phyloP scores from a whole-genome alignment of 176 grass and related monocot species.

The Zoysia japonica region DNA sequence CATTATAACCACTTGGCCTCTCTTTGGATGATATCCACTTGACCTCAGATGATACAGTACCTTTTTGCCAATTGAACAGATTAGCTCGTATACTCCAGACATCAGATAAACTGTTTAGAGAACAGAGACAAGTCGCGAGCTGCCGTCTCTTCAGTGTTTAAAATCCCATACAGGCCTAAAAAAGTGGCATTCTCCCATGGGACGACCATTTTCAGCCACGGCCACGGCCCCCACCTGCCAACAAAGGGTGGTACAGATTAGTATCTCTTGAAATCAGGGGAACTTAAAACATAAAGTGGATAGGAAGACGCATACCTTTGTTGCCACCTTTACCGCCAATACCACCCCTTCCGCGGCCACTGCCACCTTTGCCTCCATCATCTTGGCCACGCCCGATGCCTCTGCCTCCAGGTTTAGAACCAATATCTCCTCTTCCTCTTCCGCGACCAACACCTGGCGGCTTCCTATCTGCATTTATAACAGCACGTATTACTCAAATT shows the following conservation, averaged over 20 bases:
- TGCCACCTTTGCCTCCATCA: slow-evolving; percentile 62
- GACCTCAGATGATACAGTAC: too few species aligned
- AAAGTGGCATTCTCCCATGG: slow-evolving; percentile 42
- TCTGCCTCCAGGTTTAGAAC: slow-evolving; percentile 57
- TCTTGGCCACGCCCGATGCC: slow-evolving; percentile 84
- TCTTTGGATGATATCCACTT: too few species aligned
- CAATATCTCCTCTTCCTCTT: slow-evolving; percentile 81
- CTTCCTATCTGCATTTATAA: slow-evolving; percentile 78
- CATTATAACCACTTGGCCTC: too few species aligned
- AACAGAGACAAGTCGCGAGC: background rate
- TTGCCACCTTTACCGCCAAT: slow-evolving; percentile 65
- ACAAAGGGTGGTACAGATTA: slow-evolving; percentile 1
- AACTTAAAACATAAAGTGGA: background rate
- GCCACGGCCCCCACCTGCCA: slow-evolving; percentile 73
- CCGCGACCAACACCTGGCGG: slow-evolving; percentile 92
- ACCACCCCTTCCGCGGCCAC: slow-evolving; percentile 69
- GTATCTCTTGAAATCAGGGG: background rate
- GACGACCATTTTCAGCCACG: slow-evolving; percentile 54
- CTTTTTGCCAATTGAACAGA: slow-evolving; percentile 2
- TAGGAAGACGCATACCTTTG: slow-evolving; percentile 47
- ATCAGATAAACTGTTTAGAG: slow-evolving; percentile 25
- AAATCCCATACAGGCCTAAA: slow-evolving; percentile 40
- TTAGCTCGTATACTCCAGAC: background rate
- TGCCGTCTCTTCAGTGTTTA: background rate
- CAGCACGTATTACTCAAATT: slow-evolving; percentile 7